These are phyloP conservation scores for Neoarthrinium moseri DNA, from an alignment of 2,329 filamentous ascomycete species.

Conservation along the genomic window DNA sequence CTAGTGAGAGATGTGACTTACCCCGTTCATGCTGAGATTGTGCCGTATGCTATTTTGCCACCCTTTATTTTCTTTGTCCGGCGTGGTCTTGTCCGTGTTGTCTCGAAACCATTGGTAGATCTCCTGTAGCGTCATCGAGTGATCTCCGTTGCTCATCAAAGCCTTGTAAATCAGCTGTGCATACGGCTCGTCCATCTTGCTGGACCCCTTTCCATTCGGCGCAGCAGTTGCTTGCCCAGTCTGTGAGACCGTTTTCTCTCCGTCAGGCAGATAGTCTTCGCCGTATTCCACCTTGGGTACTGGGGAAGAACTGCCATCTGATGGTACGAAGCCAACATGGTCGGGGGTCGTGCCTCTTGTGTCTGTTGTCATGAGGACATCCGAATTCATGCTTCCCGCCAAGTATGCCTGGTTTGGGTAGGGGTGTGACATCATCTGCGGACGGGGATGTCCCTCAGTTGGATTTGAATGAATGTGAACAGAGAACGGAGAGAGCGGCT, in stretches of 20 bases:
- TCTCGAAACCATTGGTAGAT: conserved; percentile 88
- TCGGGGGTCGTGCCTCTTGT: conserved; percentile 8
- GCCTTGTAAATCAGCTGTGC: conserved; percentile 78
- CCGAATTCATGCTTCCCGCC: conserved; percentile 8
- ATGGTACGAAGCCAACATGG: conserved; percentile 6
- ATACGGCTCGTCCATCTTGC: conserved; percentile 63
- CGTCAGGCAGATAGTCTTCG: conserved; percentile 3
- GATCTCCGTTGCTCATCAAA: conserved; percentile 63
- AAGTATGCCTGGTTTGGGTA: conserved; percentile 8
- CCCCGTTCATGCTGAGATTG: conserved; percentile 93
- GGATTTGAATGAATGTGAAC: conserved; percentile 8
- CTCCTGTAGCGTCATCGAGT: conserved; percentile 77
- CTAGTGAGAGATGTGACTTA: conserved; percentile 44
- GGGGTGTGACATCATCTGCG: conserved; percentile 10
- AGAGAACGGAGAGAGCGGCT: conserved; percentile 8
- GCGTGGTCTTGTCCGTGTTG: conserved; percentile 74
- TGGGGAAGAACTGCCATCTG: conserved; percentile 11
- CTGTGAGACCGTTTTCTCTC: conserved; percentile 8
- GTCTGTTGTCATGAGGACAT: conserved; percentile 10
- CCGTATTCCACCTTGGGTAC: conserved; percentile 1
- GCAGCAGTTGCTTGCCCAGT: conserved; percentile 13
- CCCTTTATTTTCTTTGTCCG: conserved; percentile 64
- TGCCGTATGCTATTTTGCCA: conserved; percentile 97
- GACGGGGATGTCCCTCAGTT: conserved; percentile 14
- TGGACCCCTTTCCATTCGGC: conserved; percentile 20